These are phyloP conservation scores for Pilobolus umbonatus DNA, from an alignment of 192 early-diverging fungal genomes.

Conservation along the genomic window DNA sequence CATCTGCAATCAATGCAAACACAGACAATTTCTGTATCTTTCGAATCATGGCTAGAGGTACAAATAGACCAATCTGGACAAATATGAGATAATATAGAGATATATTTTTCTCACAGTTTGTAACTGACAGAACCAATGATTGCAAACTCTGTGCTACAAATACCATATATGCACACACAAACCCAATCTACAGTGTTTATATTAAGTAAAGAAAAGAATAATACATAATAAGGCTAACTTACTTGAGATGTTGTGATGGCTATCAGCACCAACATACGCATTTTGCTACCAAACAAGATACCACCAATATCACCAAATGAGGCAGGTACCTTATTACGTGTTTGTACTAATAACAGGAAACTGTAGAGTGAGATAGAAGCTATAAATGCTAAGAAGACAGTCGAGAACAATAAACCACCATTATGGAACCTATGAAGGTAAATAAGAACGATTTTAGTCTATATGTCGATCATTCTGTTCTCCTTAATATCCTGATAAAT, in stretches of 20 bases:
- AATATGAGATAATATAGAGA: slow-evolving; percentile 52
- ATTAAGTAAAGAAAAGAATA: neutral
- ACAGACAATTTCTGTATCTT: slow-evolving; percentile 81
- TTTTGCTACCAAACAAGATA: slow-evolving; percentile 55
- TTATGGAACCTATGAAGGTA: slow-evolving; percentile 46
- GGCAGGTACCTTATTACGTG: slow-evolving; percentile 56
- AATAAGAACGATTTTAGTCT: neutral
- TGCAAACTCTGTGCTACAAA: slow-evolving; percentile 89
- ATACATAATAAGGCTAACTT: neutral
- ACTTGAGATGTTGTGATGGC: slow-evolving; percentile 45
- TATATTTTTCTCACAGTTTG: slow-evolving; percentile 55
- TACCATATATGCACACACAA: slow-evolving; percentile 88
- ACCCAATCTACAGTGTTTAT: slow-evolving; percentile 52
- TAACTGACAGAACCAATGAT: slow-evolving; percentile 65
- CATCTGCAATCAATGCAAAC: slow-evolving; percentile 81
- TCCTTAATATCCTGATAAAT: too few relatives aligned
- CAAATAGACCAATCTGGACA: slow-evolving; percentile 68
- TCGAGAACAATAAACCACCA: slow-evolving; percentile 64
- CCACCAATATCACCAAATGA: slow-evolving; percentile 68
- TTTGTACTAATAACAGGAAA: slow-evolving; percentile 66
- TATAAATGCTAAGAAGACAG: slow-evolving; percentile 39
- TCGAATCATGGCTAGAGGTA: slow-evolving; percentile 86
- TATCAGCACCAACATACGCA: slow-evolving; percentile 56
- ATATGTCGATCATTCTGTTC: neutral
- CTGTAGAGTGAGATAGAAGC: slow-evolving; percentile 58